phyloP scores from a whole-genome alignment of 2,329 filamentous ascomycete genomes.

The Aspergillus japonicus region DNA sequence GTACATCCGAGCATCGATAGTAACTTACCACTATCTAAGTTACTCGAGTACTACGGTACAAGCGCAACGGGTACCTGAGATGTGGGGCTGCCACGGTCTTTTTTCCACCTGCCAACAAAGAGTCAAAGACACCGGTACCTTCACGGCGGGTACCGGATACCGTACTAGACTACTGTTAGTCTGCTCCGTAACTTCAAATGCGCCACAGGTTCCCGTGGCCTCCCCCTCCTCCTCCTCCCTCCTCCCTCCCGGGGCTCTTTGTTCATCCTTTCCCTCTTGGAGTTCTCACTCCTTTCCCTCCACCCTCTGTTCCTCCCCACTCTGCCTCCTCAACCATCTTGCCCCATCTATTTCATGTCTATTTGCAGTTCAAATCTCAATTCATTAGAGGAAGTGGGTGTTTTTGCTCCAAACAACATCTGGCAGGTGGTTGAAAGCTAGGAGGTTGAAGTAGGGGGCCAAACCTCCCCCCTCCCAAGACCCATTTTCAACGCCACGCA shows the following conservation, averaged over 20 bases:
- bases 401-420: not conserved
- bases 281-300: not conserved
- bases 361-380: no score
- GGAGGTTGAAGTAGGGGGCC: not conserved
- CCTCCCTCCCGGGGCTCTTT: not conserved
- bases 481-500: slow-evolving; percentile 16
- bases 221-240: not conserved
- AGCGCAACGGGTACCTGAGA: slow-evolving; percentile 22
- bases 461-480: not conserved
- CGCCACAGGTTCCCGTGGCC: slow-evolving; percentile 4
- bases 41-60: slow-evolving; percentile 5
- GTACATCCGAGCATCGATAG: no score
- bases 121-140: slow-evolving; percentile 18
- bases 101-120: slow-evolving; percentile 17
- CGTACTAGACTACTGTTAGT: not conserved
- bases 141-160: slow-evolving; percentile 9
- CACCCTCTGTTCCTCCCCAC: not conserved
- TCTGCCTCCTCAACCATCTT: not conserved
- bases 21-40: no score
- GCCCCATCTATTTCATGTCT: not conserved
- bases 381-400: not conserved
- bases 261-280: not conserved
- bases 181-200: not conserved
- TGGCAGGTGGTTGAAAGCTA: not conserved
- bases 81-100: slow-evolving; percentile 14